These are phyloP conservation scores for Phragmites australis DNA, from an alignment of 176 grass and related monocot genomes.

Conservation along the genomic window DNA sequence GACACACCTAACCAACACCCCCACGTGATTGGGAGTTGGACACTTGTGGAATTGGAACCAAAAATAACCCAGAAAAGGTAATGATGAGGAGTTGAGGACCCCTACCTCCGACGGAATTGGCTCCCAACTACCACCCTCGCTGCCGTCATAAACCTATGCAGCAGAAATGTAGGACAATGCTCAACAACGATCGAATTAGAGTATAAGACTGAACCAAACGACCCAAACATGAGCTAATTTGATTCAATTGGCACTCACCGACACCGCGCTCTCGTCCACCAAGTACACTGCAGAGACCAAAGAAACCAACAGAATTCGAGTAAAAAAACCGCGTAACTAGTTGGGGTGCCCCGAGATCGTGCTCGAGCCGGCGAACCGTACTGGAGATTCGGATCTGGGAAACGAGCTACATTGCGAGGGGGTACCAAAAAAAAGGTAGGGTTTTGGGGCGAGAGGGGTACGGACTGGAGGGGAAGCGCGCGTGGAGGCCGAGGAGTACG, in stretches of 20 bases:
- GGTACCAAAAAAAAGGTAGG: neutral
- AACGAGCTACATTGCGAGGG: neutral
- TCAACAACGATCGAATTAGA: slow-evolving; percentile 17
- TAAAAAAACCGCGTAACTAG: neutral
- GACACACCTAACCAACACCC: neutral
- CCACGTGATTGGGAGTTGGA: slow-evolving; percentile 23
- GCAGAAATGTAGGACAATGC: neutral
- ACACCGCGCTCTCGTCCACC: slow-evolving; percentile 41
- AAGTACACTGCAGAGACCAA: slow-evolving; percentile 43
- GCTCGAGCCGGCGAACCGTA: neutral
- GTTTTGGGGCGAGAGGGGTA: neutral
- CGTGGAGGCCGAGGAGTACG: slow-evolving; percentile 66
- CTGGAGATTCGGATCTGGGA: slow-evolving; percentile 21
- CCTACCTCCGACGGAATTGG: slow-evolving; percentile 48
- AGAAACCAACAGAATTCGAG: neutral
- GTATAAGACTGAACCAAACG: neutral
- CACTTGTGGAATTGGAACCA: neutral
- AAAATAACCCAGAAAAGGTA: slow-evolving; percentile 21
- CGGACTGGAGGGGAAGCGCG: slow-evolving; percentile 60
- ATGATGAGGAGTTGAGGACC: slow-evolving; percentile 40
- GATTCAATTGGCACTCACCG: slow-evolving; percentile 39
- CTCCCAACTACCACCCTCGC: slow-evolving; percentile 26
- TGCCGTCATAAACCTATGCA: slow-evolving; percentile 27
- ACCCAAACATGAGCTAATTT: neutral
- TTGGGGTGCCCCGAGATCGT: neutral